Evolutionary conservation across 257 asterid genomes (phyloP).

Genomic region (Nicotiana paniculata): DNA sequence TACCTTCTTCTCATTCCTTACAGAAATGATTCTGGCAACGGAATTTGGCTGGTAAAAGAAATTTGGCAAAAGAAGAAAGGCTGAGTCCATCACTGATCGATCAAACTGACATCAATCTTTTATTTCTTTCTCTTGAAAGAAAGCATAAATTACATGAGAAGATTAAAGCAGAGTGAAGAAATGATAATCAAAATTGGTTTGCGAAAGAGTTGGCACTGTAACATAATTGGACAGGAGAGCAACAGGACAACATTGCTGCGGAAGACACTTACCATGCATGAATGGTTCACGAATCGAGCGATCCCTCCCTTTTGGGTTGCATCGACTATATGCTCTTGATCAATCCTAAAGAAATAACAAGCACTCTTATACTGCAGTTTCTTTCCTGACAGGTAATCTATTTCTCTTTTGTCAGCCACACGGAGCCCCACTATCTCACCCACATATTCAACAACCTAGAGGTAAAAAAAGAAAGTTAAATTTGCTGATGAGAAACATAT

Average conservation of each 20-base stretch:
- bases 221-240: neutral
- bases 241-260: neutral
- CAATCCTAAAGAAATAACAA: conserved; percentile 59
- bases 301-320: conserved; percentile 74
- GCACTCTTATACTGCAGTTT: conserved; percentile 59
- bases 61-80: neutral
- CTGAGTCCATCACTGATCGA: neutral
- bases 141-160: neutral
- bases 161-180: neutral
- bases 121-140: neutral
- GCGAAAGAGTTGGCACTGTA: neutral
- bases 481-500: neutral
- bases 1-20: conserved; percentile 65
- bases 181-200: neutral
- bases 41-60: conserved; percentile 48
- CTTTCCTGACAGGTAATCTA: conserved; percentile 58
- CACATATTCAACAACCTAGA: conserved; percentile 60
- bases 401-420: conserved; percentile 62
- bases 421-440: conserved; percentile 63
- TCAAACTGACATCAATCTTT: neutral
- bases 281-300: conserved; percentile 69
- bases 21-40: conserved; percentile 48
- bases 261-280: conserved; percentile 42
- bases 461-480: conserved; percentile 3
- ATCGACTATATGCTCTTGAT: conserved; percentile 53